Conservation (phyloP, 306 rosid genomes). For the Lotus japonicus region DNA sequence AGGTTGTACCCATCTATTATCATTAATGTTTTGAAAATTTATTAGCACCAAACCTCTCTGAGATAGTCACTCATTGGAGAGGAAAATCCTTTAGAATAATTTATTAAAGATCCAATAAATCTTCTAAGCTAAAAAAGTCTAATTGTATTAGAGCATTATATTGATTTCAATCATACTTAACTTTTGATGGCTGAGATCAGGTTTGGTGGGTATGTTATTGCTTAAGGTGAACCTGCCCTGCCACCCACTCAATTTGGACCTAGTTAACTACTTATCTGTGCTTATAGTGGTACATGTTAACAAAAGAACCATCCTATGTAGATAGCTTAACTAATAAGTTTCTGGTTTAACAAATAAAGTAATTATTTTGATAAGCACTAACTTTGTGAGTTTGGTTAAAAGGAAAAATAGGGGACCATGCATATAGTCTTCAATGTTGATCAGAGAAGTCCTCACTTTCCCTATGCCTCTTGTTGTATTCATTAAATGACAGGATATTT, state of each 20-base stretch:
- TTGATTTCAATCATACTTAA: neutral
- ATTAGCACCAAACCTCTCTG: constrained; percentile 5
- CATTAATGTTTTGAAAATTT: constrained; percentile 4
- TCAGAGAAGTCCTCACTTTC: neutral
- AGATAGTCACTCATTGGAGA: neutral
- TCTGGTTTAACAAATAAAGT: neutral
- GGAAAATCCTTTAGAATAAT: neutral
- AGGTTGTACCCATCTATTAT: neutral
- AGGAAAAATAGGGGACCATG: neutral
- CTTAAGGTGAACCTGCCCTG: constrained; percentile 12
- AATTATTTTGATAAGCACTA: neutral
- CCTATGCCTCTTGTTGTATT: neutral
- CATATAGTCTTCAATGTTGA: neutral
- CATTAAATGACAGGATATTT: neutral
- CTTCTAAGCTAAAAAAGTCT: neutral
- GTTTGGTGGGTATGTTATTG: constrained; percentile 6
- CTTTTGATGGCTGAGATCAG: constrained; percentile 3
- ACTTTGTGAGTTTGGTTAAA: constrained; percentile 13
- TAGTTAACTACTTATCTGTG: neutral
- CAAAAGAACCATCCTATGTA: neutral
- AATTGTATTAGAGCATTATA: neutral
- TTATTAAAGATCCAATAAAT: neutral
- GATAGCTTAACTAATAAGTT: constrained; percentile 19
- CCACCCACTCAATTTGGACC: constrained; percentile 12
- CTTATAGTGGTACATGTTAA: neutral